A percentile compares a stretch with the other conserved stretches of the same genome.
Evolutionary conservation across 768 basidiomycete genomes (phyloP).

Genomic region (Thelephora aurantiotincta): DNA sequence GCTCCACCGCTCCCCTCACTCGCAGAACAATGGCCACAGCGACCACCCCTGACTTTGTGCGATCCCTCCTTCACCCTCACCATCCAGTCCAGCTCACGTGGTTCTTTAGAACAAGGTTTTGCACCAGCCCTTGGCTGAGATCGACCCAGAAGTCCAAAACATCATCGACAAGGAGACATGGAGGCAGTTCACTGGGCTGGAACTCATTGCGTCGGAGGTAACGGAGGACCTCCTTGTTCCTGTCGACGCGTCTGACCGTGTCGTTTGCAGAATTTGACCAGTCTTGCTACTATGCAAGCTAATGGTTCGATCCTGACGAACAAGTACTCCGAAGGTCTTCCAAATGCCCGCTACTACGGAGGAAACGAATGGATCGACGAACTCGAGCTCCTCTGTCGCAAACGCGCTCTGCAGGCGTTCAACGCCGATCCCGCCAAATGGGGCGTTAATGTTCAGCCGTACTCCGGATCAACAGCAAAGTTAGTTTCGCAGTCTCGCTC

Average conservation of each 20-base stretch:
- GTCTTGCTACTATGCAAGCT: conserved; percentile 90
- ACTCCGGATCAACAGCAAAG: conserved; percentile 93
- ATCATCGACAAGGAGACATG: conserved; percentile 99
- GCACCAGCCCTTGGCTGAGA: conserved; percentile 77
- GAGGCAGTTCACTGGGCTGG: conserved; percentile 94
- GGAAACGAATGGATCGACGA: conserved; percentile 98
- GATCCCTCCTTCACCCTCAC: conserved; percentile 10
- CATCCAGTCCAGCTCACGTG: neutral
- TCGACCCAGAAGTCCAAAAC: conserved; percentile 90
- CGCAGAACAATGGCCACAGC: conserved; percentile 43
- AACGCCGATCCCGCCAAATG: conserved; percentile 84
- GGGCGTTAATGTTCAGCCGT: conserved; percentile 99
- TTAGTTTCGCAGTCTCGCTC: conserved; percentile 22
- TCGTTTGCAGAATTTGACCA: conserved; percentile 75
- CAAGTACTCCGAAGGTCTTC: conserved; percentile 99
- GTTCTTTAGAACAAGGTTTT: conserved; percentile 74
- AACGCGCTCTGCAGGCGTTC: conserved; percentile 93
- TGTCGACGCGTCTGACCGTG: neutral
- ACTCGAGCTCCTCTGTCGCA: conserved; percentile 86
- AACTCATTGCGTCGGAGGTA: conserved; percentile 98
- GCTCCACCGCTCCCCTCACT: conserved; percentile 8
- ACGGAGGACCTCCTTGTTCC: neutral
- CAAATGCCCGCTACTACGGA: conserved; percentile 92
- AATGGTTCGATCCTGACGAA: conserved; percentile 98
- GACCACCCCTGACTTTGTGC: conserved; percentile 46